Evolutionary conservation across 169 alveolate species (phyloP).

Genomic region (Cystoisospora suis): DNA sequence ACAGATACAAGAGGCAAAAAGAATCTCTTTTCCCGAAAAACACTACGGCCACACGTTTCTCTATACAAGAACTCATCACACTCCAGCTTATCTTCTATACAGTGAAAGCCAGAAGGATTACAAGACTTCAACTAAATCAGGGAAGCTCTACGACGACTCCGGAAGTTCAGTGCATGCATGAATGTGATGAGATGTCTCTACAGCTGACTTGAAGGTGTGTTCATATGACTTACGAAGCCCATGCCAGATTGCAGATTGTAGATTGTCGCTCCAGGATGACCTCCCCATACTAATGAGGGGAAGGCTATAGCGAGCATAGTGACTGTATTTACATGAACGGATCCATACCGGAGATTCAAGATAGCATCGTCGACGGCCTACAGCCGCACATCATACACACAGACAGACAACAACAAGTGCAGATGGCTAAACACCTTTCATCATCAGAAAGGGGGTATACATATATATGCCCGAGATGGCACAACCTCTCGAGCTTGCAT

Average conservation of each 20-base stretch:
- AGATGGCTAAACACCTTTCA: too few species aligned
- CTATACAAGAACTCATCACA: too few species aligned
- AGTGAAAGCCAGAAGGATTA: not conserved
- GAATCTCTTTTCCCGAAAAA: not conserved
- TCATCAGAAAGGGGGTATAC: not conserved
- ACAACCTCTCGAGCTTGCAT: too few species aligned
- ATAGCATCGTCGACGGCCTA: conserved; percentile 52
- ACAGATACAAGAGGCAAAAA: not conserved
- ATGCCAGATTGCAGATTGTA: conserved; percentile 55
- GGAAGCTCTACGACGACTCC: not conserved
- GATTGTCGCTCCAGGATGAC: conserved; percentile 21
- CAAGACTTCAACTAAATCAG: too few species aligned
- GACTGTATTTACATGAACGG: conserved; percentile 42
- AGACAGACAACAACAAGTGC: too few species aligned
- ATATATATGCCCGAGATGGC: not conserved
- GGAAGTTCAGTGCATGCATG: not conserved
- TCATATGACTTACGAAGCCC: conserved; percentile 42
- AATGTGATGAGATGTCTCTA: not conserved
- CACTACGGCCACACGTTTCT: not conserved
- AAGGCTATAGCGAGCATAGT: conserved; percentile 43
- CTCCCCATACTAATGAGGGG: conserved; percentile 63
- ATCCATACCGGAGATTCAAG: conserved; percentile 48
- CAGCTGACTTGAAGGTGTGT: not conserved
- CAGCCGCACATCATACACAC: not conserved
- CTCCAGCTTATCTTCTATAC: too few species aligned